Conservation (phyloP, 2,329 filamentous ascomycete species). For the Thelonectria discophora region DNA sequence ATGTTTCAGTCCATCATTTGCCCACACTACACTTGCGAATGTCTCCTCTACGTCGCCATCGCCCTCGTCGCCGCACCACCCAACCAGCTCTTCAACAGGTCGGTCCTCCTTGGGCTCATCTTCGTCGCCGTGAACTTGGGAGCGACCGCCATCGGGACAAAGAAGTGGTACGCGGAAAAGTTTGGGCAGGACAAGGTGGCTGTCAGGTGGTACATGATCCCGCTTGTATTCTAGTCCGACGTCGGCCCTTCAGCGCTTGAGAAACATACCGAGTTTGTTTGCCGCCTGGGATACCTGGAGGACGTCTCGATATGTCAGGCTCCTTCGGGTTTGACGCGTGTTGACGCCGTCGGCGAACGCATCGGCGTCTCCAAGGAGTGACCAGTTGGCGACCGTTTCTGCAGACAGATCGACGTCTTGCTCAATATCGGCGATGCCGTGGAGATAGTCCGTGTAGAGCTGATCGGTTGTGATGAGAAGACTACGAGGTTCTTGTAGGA, state of each 20-base stretch:
- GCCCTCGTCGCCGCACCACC: conserved; percentile 76
- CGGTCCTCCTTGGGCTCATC: conserved; percentile 72
- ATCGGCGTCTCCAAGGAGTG: conserved; percentile 63
- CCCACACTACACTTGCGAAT: conserved; percentile 93
- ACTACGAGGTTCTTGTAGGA: conserved; percentile 87
- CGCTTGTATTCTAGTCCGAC: conserved; percentile 65
- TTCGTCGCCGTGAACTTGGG: conserved; percentile 85
- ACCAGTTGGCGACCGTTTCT: conserved; percentile 76
- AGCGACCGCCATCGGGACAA: conserved; percentile 80
- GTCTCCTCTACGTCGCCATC: conserved; percentile 82
- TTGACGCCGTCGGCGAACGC: conserved; percentile 62
- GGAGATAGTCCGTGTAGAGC: conserved; percentile 76
- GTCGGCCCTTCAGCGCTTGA: conserved; percentile 47
- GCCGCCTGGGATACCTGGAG: conserved; percentile 80
- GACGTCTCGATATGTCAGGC: conserved; percentile 87
- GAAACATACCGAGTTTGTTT: conserved; percentile 67
- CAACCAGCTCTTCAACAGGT: conserved; percentile 73
- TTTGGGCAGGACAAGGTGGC: conserved; percentile 74
- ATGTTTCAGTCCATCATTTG: conserved; percentile 79
- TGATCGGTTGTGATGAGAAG: conserved; percentile 75
- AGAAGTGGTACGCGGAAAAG: conserved; percentile 78
- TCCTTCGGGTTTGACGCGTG: conserved; percentile 69
- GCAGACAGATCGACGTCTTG: conserved; percentile 72
- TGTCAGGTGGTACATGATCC: conserved; percentile 79
- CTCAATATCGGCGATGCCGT: conserved; percentile 75